A percentile compares a stretch with the other conserved stretches of the same genome.
These are phyloP conservation scores for Rubia tinctorum DNA, from an alignment of 305 asterid species.

Conservation along the genomic window DNA sequence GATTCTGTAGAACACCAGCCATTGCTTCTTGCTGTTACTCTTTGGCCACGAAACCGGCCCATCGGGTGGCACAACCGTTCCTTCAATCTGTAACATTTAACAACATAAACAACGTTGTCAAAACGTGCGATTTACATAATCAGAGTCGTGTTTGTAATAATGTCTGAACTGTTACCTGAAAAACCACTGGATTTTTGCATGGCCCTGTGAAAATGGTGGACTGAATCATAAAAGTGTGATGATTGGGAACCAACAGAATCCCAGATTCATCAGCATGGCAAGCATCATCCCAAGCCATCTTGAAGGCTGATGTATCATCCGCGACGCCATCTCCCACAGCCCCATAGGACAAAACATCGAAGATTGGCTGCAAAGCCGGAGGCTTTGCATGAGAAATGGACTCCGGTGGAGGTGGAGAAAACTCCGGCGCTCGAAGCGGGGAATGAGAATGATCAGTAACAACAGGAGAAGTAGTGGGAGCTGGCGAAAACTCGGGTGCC, in stretches of 20 bases:
- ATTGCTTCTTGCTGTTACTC: conserved; percentile 46
- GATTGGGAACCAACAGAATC: conserved; percentile 43
- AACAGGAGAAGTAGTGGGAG: background rate
- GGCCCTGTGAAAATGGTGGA: conserved; percentile 78
- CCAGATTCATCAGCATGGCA: conserved; percentile 47
- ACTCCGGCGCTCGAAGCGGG: background rate
- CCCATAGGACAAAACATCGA: conserved; percentile 57
- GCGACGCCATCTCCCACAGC: conserved; percentile 61
- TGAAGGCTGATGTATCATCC: conserved; percentile 68
- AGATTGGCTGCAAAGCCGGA: conserved; percentile 15
- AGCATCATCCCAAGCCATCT: conserved; percentile 81
- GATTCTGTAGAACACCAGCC: conserved; percentile 72
- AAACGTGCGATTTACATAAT: too few relatives aligned
- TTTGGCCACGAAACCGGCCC: conserved; percentile 76
- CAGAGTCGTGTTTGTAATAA: too few relatives aligned
- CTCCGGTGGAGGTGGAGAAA: conserved; percentile 47
- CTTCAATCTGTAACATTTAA: conserved; percentile 51
- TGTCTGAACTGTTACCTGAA: conserved; percentile 62
- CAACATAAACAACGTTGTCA: too few relatives aligned
- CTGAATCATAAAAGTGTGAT: conserved; percentile 55
- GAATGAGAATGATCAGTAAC: conserved; percentile 17
- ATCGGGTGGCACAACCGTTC: conserved; percentile 66
- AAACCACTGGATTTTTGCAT: conserved; percentile 37
- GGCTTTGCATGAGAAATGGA: conserved; percentile 28
- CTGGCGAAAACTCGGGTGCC: background rate